Evolutionary conservation across 116 monocot species (phyloP).

Genomic region (Papilionanthe hybrid): DNA sequence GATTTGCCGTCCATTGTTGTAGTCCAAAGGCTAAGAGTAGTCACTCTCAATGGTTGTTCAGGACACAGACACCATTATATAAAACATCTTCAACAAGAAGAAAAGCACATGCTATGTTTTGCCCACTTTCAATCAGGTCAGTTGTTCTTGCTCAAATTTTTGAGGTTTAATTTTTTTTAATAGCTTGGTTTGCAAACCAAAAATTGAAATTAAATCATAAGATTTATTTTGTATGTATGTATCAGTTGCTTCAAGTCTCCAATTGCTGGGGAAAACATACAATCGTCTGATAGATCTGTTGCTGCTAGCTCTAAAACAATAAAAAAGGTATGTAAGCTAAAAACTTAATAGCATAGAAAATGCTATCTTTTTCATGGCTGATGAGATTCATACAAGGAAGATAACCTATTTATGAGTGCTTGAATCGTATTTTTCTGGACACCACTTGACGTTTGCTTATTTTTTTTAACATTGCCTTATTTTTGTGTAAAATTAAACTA

Average conservation of each 20-base stretch:
- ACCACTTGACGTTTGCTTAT: not conserved
- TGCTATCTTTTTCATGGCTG: too few relatives aligned
- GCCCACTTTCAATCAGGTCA: conserved; percentile 11
- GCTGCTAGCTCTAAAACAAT: conserved; percentile 12
- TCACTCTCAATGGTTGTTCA: not conserved
- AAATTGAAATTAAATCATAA: not conserved
- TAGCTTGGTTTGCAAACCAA: not conserved
- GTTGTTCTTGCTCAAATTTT: not conserved
- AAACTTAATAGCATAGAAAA: not conserved
- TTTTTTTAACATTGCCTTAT: not conserved
- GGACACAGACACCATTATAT: not conserved
- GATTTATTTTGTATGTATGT: not conserved
- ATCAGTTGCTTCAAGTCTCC: not conserved
- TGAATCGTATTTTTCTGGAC: not conserved
- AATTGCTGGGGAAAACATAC: not conserved
- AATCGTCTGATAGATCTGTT: conserved; percentile 2
- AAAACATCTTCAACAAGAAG: conserved; percentile 11
- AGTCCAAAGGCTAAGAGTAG: too few relatives aligned
- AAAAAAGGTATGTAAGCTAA: conserved; percentile 5
- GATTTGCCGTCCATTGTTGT: not conserved
- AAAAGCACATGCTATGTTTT: not conserved
- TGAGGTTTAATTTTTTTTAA: not conserved
- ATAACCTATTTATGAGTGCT: not conserved
- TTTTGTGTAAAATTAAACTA: not conserved
- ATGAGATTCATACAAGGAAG: too few relatives aligned